Conservation (phyloP, 2,329 filamentous ascomycete genomes). For the Colletotrichum viniferum region DNA sequence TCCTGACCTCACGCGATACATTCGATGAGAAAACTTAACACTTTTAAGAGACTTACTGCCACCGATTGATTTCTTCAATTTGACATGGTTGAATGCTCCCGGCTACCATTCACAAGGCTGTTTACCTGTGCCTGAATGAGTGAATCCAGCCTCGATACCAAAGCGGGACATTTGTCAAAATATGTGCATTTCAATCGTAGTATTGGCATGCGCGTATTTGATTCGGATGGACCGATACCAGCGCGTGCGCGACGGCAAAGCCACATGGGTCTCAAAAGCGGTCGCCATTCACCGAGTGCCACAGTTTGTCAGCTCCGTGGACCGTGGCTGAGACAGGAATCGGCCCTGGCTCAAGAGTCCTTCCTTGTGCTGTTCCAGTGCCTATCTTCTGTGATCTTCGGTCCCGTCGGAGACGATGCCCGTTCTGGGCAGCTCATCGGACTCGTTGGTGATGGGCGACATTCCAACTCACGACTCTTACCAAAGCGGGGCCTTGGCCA, state of each 20-base stretch:
- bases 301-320: background rate
- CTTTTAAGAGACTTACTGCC: background rate
- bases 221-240: background rate
- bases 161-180: background rate
- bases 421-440: background rate
- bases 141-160: background rate
- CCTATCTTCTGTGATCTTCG: background rate
- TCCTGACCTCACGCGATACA: background rate
- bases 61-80: background rate
- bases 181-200: background rate
- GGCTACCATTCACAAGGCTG: background rate
- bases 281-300: background rate
- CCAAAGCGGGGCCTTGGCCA: background rate
- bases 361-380: background rate
- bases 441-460: background rate
- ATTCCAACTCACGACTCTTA: background rate
- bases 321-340: background rate
- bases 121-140: background rate
- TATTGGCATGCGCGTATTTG: background rate
- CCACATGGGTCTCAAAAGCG: background rate
- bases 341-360: background rate
- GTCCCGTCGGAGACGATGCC: background rate
- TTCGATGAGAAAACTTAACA: background rate
- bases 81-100: background rate
- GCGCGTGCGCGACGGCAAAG: background rate